phyloP scores from a whole-genome alignment of 306 rosid genomes.

The Ziziphus jujuba region DNA sequence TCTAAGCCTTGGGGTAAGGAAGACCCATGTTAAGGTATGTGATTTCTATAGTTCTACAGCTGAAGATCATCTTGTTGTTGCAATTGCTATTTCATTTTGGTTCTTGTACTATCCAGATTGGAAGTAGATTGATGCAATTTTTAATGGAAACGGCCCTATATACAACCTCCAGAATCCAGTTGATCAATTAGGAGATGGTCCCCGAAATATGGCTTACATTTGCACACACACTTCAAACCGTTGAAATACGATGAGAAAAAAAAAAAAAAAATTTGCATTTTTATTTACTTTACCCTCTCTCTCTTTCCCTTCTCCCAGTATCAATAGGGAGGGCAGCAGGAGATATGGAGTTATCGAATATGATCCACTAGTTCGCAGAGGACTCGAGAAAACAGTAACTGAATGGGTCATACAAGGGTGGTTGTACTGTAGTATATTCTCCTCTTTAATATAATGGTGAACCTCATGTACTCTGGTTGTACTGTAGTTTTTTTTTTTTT shows the following conservation, averaged over 20 bases:
- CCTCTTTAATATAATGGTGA: no score
- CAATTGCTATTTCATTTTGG: constrained; percentile 13
- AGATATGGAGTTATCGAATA: constrained; percentile 94
- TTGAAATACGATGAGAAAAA: constrained; percentile 63
- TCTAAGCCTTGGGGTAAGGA: constrained; percentile 89
- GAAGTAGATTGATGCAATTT: constrained; percentile 68
- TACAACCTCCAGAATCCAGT: constrained; percentile 85
- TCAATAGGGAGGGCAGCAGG: constrained; percentile 58
- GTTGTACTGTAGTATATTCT: no score
- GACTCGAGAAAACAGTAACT: constrained; percentile 88
- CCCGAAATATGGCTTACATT: constrained; percentile 90
- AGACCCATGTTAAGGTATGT: constrained; percentile 89
- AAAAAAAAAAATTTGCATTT: no score
- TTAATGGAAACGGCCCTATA: constrained; percentile 80
- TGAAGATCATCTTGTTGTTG: constrained; percentile 9
- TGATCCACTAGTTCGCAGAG: constrained; percentile 67
- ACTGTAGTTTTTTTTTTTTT: no score
- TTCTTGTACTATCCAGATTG: constrained; percentile 61
- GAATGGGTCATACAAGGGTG: no score
- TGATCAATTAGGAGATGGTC: constrained; percentile 64
- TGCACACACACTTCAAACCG: constrained; percentile 54
- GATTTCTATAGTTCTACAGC: constrained; percentile 16
- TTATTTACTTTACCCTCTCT: neutral
- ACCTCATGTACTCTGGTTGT: no score
- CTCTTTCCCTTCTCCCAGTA: constrained; percentile 6